Conservation (phyloP, 108 stramenopile genomes). For the Cyclotella baltica region DNA sequence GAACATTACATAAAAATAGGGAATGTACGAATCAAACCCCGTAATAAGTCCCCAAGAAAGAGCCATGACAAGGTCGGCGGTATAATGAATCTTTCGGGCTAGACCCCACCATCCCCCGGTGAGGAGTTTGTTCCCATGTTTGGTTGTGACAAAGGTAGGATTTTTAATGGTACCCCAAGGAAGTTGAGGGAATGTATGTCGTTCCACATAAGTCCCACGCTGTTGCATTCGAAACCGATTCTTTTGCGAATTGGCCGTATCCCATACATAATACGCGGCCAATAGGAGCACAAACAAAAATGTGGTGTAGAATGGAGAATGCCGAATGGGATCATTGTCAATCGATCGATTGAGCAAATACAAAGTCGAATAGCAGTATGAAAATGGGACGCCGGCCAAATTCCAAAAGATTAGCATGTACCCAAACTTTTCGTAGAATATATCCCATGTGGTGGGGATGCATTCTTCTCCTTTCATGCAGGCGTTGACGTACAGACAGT, state of each 20-base stretch:
- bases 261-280: conserved; percentile 67
- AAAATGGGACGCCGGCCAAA: conserved; percentile 68
- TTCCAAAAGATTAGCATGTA: conserved; percentile 79
- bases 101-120: conserved; percentile 65
- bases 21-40: conserved; percentile 55
- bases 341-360: conserved; percentile 50
- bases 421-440: conserved; percentile 72
- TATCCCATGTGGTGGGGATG: conserved; percentile 74
- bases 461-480: conserved; percentile 76
- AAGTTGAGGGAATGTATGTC: conserved; percentile 65
- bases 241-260: conserved; percentile 72
- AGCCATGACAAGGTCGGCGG: conserved; percentile 66
- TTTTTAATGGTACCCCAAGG: conserved; percentile 61
- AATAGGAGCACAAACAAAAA: conserved; percentile 45
- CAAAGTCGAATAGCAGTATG: conserved; percentile 58
- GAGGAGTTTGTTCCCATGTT: conserved; percentile 57
- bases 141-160: conserved; percentile 58
- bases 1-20: conserved; percentile 65
- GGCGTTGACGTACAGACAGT: conserved; percentile 64
- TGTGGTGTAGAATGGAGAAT: conserved; percentile 23
- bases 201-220: conserved; percentile 54
- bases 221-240: conserved; percentile 63
- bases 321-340: conserved; percentile 36
- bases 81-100: conserved; percentile 64
- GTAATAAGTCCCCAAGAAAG: conserved; percentile 62